Evolutionary conservation across 192 early-diverging fungal genomes (phyloP), one percentile per base, ranked within the genome.

Genomic region (Coemansia sp.): DNA sequence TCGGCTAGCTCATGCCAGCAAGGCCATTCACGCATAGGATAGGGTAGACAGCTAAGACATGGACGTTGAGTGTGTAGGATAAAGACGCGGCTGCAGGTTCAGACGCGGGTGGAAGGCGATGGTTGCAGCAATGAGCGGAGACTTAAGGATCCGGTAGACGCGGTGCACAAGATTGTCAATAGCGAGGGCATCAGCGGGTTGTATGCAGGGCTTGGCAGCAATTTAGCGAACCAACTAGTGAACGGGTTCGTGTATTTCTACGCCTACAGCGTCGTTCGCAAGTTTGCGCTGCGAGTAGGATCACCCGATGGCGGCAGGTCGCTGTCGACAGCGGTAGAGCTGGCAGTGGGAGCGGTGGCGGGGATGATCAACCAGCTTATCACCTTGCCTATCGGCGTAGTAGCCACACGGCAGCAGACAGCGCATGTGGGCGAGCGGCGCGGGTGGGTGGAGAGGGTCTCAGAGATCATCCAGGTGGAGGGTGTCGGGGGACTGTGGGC

Each of bases 81-180:
- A 77, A 99, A 99, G 75, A 99, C 97, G 10, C 88, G 95, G 43
- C 86, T 97, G 65, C 95, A 98, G 83, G 95, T 98, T n/a, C 95
- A 96, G 69, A 89, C 93, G 42, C 70, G 70, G 35, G 70, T 71
- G 24, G 66, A 74, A 5, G 67, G 45, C 38, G 67, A 82, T 24
- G 67, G 3, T 23, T 65, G 6, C 71, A 38, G 67, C 58, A 8
- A 70, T 10, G 55, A 66, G 7, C n/a, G 68, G 62, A 20, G 87
- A 42, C 91, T 94, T 68, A 58, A 71, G 24, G 88, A 86, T 34
- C 87, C 90, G 13, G 59, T 81, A 3, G 93, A 95, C 63, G 95
- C 94, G 8, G 87, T 98, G 53, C 59, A 80, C 60, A 90, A 93
- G 77, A 99, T 99, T 36, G 43, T 95, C 24, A 65, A 83, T 53